Evolutionary conservation across 306 rosid species (phyloP).

Genomic region (Gynostemma pentaphyllum): DNA sequence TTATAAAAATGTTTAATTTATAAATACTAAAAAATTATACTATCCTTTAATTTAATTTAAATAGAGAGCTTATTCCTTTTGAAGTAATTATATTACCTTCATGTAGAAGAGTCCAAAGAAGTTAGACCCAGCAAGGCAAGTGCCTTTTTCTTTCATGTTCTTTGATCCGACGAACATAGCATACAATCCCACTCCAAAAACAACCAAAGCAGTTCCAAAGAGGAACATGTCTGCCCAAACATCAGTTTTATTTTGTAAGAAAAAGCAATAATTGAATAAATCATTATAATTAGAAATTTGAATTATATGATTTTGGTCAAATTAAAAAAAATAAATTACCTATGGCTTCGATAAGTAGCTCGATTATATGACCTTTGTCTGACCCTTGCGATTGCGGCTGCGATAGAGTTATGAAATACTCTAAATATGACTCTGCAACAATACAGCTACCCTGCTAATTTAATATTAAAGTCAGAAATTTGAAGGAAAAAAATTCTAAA

Average conservation of each 20-base stretch:
- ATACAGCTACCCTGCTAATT: constrained; percentile 33
- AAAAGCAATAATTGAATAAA: no score
- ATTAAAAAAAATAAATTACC: constrained; percentile 23
- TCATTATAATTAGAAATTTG: no score
- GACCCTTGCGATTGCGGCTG: constrained; percentile 19
- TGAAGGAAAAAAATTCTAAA: not conserved
- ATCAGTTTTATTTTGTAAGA: not conserved
- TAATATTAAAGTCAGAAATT: not conserved
- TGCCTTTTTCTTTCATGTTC: constrained; percentile 14
- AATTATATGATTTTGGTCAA: no score
- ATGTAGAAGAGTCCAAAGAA: constrained; percentile 30
- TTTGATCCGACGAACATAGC: constrained; percentile 31
- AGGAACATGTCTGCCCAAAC: constrained; percentile 37
- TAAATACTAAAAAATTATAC: no score
- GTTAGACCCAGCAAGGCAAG: constrained; percentile 21
- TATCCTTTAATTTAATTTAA: not conserved
- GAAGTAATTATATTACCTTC: constrained; percentile 21
- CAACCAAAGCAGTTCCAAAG: constrained; percentile 38
- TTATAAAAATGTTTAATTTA: no score
- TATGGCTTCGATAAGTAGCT: constrained; percentile 39
- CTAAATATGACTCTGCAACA: constrained; percentile 29
- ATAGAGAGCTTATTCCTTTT: no score
- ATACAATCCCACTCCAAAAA: constrained; percentile 35
- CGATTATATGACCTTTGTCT: constrained; percentile 30
- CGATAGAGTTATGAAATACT: constrained; percentile 29